Evolutionary conservation across 73 alveolate genomes (phyloP).

Genomic region (Paramecium biaurelia): DNA sequence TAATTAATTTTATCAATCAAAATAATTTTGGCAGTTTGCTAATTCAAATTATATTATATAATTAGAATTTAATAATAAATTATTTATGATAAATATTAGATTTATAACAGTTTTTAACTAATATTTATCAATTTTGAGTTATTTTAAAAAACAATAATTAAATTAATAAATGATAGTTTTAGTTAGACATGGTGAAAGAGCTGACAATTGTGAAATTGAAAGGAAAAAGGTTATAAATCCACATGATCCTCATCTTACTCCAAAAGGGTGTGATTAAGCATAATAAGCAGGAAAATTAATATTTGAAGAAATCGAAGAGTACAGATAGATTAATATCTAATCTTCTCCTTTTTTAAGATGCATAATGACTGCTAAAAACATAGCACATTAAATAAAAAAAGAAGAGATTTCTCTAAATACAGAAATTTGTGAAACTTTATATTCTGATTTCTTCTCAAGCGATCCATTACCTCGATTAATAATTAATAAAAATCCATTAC

Average conservation of each 20-base stretch:
- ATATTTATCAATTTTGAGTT: not conserved
- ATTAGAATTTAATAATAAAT: not conserved
- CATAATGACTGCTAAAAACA: not conserved
- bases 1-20: no score
- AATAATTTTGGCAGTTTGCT: not conserved
- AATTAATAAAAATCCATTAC: not conserved
- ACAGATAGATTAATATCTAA: not conserved
- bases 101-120: not conserved
- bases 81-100: not conserved
- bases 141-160: not conserved
- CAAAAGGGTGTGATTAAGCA: slow-evolving; percentile 1
- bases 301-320: not conserved
- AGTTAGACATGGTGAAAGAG: slow-evolving; percentile 52
- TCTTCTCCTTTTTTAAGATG: slow-evolving; percentile 31
- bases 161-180: slow-evolving; percentile 6
- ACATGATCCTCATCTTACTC: slow-evolving; percentile 45
- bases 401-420: not conserved
- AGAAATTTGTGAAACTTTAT: slow-evolving; percentile 43
- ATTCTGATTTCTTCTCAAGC: not conserved
- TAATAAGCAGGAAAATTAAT: not conserved
- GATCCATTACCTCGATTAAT: not conserved
- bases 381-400: not conserved
- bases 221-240: not conserved
- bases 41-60: not conserved
- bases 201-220: not conserved